Base-by-base conservation (phyloP, 805 yeast genomes). In the Cyberlindnera lachancei region DNA sequence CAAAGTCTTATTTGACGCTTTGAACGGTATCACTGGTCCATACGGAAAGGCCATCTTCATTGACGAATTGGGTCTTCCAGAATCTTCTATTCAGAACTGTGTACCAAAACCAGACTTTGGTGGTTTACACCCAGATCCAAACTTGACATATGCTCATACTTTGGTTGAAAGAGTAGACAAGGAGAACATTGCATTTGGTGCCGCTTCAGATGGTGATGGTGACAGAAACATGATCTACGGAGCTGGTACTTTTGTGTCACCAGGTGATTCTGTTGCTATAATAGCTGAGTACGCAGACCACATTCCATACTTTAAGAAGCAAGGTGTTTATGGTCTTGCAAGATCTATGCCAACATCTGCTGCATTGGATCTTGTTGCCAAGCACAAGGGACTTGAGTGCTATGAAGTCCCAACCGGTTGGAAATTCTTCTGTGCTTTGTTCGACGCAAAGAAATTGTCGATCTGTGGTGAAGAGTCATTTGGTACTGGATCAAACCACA, bases 181-280 rank as follows among this genome's bases (percentile, higher is more conserved):
- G 15, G 82, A 82, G 37, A 63, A 75, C 37, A 83, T 88, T 44
- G 83, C 90, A 7, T 90, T 90, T 56, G 98, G 98, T 42, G 97
- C 97, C 23, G 97, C 97, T 7, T 82, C 95, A n/a, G 98, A 86
- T 55, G 98, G 98, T 59, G 98, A 90, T 50, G 98, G 98, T 58
- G 98, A 90, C 56, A 77, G 98, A 64, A 90, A 90, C 59, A 90
- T 90, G 98, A 90, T 90, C 52, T 92, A 92, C 58, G 98, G 98
- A 38, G 86, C 85, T 25, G 81, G 81, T 29, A 73, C 96, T 3
- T 90, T 90, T 59, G 97, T 90, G 11, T 87, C 96, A 2, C 98
- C 98, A 7, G 97, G 98, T 55, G 98, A 90, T 59, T 83, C 95
- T 5, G 97, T 90, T 21, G 97, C 98, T 26, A 90, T 90, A 45